Conservation (phyloP, 805 yeast species). For the Candida corydali region DNA sequence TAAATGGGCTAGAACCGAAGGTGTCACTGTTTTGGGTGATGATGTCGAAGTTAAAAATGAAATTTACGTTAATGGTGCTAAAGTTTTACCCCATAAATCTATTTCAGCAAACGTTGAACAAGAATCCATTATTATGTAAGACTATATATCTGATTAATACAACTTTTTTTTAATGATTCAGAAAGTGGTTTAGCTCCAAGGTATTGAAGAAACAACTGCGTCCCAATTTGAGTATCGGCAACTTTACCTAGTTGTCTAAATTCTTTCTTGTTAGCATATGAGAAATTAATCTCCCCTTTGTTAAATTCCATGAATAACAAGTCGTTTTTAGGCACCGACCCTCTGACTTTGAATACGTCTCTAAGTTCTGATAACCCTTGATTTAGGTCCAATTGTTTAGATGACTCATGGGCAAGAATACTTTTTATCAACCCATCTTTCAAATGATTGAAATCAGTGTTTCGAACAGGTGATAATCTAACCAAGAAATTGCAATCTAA, state of each 20-base stretch:
- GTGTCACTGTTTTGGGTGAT: conserved; percentile 96
- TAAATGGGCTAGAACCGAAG: conserved; percentile 98
- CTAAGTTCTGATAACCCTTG: conserved; percentile 68
- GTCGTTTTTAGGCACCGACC: conserved; percentile 74
- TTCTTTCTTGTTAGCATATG: conserved; percentile 22
- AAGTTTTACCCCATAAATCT: conserved; percentile 97
- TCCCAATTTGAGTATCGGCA: conserved; percentile 56
- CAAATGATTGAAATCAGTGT: conserved; percentile 86
- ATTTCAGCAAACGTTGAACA: conserved; percentile 94
- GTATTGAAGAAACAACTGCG: conserved; percentile 71
- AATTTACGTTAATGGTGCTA: conserved; percentile 98
- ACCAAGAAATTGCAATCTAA: conserved; percentile 61
- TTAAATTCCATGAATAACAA: conserved; percentile 53
- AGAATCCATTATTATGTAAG: conserved; percentile 95
- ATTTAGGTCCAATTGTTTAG: conserved; percentile 42
- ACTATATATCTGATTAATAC: conserved; percentile 25
- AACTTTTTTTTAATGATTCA: conserved; percentile 45
- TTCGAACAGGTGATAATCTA: conserved; percentile 80
- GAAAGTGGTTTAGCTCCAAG: conserved; percentile 53
- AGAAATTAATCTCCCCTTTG: conserved; percentile 23
- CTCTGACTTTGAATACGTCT: conserved; percentile 51
- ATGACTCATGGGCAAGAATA: conserved; percentile 60
- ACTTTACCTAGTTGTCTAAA: conserved; percentile 51
- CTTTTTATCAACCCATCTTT: conserved; percentile 87
- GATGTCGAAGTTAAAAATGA: conserved; percentile 98